These are phyloP conservation scores for Phytophthora lateralis DNA, from an alignment of 352 stramenopile species.

Conservation along the genomic window DNA sequence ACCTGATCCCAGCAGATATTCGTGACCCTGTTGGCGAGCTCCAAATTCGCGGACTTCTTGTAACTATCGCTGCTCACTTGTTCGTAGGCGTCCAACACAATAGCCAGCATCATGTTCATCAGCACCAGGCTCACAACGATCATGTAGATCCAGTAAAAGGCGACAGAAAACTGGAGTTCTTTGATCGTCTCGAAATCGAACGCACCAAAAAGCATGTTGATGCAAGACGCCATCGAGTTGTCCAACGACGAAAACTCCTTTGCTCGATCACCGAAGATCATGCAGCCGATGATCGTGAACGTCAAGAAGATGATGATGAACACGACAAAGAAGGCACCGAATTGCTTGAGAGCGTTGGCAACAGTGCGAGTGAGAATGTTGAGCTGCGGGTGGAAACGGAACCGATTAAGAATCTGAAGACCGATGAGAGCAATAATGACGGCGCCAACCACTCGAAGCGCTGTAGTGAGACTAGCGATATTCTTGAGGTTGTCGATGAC, in stretches of 20 bases:
- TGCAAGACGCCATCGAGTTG: slow-evolving; percentile 53
- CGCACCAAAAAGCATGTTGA: slow-evolving; percentile 70
- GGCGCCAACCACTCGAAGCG: slow-evolving; percentile 40
- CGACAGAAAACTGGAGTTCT: slow-evolving; percentile 37
- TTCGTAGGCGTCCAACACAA: slow-evolving; percentile 66
- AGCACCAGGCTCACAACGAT: slow-evolving; percentile 64
- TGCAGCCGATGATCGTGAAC: slow-evolving; percentile 48
- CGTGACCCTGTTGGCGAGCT: slow-evolving; percentile 25
- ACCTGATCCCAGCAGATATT: slow-evolving; percentile 28
- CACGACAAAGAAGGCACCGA: slow-evolving; percentile 58
- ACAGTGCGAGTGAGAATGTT: slow-evolving; percentile 66
- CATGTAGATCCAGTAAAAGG: slow-evolving; percentile 77
- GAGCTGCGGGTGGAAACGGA: slow-evolving; percentile 59
- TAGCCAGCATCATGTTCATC: slow-evolving; percentile 81
- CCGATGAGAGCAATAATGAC: slow-evolving; percentile 40
- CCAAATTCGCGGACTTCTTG: slow-evolving; percentile 26
- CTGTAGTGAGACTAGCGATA: slow-evolving; percentile 37
- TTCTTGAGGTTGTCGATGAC: slow-evolving; percentile 42
- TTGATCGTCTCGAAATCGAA: slow-evolving; percentile 63
- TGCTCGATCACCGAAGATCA: slow-evolving; percentile 65
- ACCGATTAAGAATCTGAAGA: slow-evolving; percentile 48
- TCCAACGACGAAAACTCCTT: slow-evolving; percentile 50
- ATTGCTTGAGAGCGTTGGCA: slow-evolving; percentile 47
- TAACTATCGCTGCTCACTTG: slow-evolving; percentile 47
- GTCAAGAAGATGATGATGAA: slow-evolving; percentile 63